Evolutionary conservation across 1,284 basidiomycete species (phyloP).

Genomic region (Sanguinoderma infundibulare): DNA sequence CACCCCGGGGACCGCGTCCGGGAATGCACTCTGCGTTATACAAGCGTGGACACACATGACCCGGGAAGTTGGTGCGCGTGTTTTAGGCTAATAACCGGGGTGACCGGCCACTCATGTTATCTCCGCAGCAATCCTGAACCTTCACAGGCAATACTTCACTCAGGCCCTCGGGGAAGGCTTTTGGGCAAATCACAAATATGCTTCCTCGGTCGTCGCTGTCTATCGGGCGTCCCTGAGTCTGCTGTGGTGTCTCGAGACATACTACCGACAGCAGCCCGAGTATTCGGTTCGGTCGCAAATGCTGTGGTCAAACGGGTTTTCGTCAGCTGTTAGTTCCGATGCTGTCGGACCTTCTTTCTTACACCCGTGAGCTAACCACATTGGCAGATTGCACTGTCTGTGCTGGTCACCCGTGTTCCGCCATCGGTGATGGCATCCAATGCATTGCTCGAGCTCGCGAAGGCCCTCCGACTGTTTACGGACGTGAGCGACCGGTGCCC

Average conservation of each 20-base stretch:
- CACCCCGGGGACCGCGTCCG: conserved; percentile 25
- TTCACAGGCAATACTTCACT: conserved; percentile 73
- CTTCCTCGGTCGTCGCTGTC: conserved; percentile 67
- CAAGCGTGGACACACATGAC: conserved; percentile 42
- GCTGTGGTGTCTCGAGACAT: conserved; percentile 57
- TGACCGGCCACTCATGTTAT: conserved; percentile 9
- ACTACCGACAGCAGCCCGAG: conserved; percentile 56
- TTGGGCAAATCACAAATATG: conserved; percentile 58
- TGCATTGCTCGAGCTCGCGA: conserved; percentile 66
- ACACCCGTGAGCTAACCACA: conserved; percentile 9
- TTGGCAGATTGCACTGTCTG: conserved; percentile 65
- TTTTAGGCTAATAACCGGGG: neutral
- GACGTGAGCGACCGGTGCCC: conserved; percentile 59
- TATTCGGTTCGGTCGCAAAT: conserved; percentile 59
- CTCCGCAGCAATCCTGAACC: conserved; percentile 61
- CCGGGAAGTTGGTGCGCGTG: conserved; percentile 60
- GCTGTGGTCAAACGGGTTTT: conserved; percentile 71
- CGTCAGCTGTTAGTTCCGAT: conserved; percentile 53
- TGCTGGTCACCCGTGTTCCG: conserved; percentile 68
- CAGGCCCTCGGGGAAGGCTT: conserved; percentile 68
- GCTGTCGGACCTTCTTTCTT: conserved; percentile 6
- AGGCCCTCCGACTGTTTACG: conserved; percentile 60
- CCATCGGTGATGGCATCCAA: conserved; percentile 58
- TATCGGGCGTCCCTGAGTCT: conserved; percentile 61
- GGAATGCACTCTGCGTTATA: conserved; percentile 31